Percentiles rank a stretch among this genome's conserved stretches.
phyloP scores from a whole-genome alignment of 2,329 filamentous ascomycete genomes.

The Pezicula carpinea region DNA sequence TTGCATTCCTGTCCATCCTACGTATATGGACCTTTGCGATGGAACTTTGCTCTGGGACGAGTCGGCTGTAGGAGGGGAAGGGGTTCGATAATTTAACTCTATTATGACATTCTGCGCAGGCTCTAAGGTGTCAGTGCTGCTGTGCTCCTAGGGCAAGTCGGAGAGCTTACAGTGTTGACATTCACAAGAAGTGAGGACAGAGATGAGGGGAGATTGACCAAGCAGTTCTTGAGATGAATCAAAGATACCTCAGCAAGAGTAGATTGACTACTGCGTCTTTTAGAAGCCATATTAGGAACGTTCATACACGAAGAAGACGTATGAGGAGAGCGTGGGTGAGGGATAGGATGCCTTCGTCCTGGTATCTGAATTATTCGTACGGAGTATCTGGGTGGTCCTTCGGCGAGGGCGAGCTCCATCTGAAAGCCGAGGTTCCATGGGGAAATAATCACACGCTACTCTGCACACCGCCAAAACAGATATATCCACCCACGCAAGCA shows the following conservation, averaged over 20 bases:
- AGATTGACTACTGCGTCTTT: conserved; percentile 48
- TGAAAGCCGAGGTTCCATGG: too few relatives aligned
- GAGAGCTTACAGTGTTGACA: conserved; percentile 72
- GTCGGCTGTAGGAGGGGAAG: conserved; percentile 42
- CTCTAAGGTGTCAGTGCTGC: conserved; percentile 37
- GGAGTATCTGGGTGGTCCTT: too few relatives aligned
- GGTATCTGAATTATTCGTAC: too few relatives aligned
- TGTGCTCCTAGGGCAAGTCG: conserved; percentile 1
- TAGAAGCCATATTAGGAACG: conserved; percentile 17
- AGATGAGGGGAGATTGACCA: conserved; percentile 85
- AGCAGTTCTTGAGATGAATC: conserved; percentile 85
- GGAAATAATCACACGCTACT: too few relatives aligned
- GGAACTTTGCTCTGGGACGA: conserved; percentile 40
- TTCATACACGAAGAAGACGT: conserved; percentile 8
- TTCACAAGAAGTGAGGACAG: conserved; percentile 82
- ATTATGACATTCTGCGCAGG: conserved; percentile 94
- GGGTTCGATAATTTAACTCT: conserved; percentile 74
- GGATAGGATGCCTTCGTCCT: not conserved
- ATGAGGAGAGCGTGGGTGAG: not conserved
- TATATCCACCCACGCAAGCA: too few relatives aligned
- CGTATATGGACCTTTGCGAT: conserved; percentile 67
- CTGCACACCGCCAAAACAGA: too few relatives aligned
- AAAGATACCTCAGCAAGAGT: conserved; percentile 80
- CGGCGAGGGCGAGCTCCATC: too few relatives aligned
- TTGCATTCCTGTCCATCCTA: conserved; percentile 97